phyloP scores from a whole-genome alignment of 495 filamentous ascomycete genomes.

The Penicillium antarcticum region DNA sequence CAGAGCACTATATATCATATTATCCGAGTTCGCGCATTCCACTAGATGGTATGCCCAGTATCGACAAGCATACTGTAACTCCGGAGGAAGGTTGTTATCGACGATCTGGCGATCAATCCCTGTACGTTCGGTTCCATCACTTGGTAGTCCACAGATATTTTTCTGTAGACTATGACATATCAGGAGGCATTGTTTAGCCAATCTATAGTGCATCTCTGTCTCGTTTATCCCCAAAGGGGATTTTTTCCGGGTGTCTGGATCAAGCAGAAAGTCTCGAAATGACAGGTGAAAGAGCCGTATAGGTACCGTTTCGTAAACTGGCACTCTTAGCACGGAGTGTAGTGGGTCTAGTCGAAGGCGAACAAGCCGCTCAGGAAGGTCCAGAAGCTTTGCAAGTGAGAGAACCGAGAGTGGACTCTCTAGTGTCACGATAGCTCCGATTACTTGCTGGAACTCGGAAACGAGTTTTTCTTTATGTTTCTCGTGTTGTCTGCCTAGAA shows the following conservation, averaged over 20 bases:
- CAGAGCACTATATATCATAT: too few relatives aligned
- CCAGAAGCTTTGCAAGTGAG: background rate
- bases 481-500: background rate
- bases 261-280: background rate
- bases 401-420: conserved; percentile 6
- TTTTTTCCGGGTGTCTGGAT: background rate
- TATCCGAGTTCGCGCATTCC: conserved; percentile 14
- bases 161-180: too few relatives aligned
- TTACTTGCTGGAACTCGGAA: background rate
- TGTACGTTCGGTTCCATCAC: too few relatives aligned
- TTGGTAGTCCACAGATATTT: too few relatives aligned
- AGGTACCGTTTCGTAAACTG: background rate
- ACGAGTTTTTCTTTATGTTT: background rate
- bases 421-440: background rate
- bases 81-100: conserved; percentile 11
- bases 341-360: background rate
- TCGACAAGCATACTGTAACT: conserved; percentile 5
- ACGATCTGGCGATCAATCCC: too few relatives aligned
- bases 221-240: too few relatives aligned
- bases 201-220: too few relatives aligned
- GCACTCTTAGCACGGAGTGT: background rate
- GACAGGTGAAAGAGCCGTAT: background rate
- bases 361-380: background rate
- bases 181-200: too few relatives aligned
- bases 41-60: conserved; percentile 17